These are phyloP conservation scores for Erodium maritimum DNA, from an alignment of 345 rosid genomes.

Conservation along the genomic window DNA sequence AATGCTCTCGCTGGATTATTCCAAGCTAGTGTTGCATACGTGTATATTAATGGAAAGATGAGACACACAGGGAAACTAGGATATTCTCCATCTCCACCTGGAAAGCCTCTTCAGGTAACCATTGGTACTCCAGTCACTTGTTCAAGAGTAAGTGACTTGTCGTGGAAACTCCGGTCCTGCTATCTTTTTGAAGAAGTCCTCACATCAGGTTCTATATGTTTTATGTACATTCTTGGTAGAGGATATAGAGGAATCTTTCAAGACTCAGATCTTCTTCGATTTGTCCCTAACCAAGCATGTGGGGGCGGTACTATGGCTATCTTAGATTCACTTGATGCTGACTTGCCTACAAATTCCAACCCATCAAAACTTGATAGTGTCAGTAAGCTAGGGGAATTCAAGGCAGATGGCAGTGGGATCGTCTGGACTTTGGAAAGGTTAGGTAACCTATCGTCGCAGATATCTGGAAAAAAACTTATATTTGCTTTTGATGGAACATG, in stretches of 20 bases:
- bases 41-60: conserved; percentile 91
- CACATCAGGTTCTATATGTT: conserved; percentile 83
- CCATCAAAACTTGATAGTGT: conserved; percentile 56
- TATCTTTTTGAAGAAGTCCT: conserved; percentile 99
- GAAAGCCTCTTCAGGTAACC: conserved; percentile 88
- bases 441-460: conserved; percentile 74
- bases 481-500: conserved; percentile 97
- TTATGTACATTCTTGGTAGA: conserved; percentile 96
- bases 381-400: conserved; percentile 63
- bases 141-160: conserved; percentile 71
- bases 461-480: conserved; percentile 91
- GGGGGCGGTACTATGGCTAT: conserved; percentile 99
- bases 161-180: conserved; percentile 94
- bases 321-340: conserved; percentile 79
- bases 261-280: conserved; percentile 82
- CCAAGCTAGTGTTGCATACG: conserved; percentile 96
- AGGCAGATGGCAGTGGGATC: conserved; percentile 95
- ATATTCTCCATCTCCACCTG: conserved; percentile 93
- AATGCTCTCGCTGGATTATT: conserved; percentile 99
- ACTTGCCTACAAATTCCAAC: conserved; percentile 47
- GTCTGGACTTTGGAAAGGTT: conserved; percentile 97
- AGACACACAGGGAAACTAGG: conserved; percentile 96
- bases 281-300: conserved; percentile 98
- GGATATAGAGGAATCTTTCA: conserved; percentile 97
- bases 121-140: conserved; percentile 77